A percentile compares a stretch with the other conserved stretches of the same genome.
phyloP scores from a whole-genome alignment of 23 red algal species.

The Gracilariopsis chorda region DNA sequence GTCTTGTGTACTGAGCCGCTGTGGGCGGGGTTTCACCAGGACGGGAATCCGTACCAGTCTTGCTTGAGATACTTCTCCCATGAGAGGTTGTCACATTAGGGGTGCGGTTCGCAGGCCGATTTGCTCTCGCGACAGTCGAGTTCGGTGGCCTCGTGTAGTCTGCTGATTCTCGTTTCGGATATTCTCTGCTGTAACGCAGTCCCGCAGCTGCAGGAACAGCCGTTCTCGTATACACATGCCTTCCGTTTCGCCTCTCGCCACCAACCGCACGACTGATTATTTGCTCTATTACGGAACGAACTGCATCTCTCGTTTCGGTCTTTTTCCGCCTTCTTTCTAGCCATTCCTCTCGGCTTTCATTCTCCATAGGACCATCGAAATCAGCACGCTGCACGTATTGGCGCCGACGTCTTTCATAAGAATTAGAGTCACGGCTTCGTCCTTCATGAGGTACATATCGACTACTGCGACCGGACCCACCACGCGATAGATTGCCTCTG shows the following conservation, averaged over 20 bases:
- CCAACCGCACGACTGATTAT: slow-evolving; percentile 40
- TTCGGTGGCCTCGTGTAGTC: not conserved
- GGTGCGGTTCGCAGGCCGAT: not conserved
- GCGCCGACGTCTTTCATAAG: not conserved
- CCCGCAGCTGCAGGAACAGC: not conserved
- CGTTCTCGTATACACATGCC: not conserved
- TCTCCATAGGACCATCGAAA: slow-evolving; percentile 50
- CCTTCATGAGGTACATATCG: not conserved
- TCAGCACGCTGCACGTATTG: not conserved
- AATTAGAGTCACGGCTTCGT: not conserved
- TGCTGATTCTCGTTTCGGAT: not conserved
- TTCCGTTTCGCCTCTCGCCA: not conserved
- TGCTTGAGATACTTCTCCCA: not conserved
- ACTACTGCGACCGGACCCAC: not conserved
- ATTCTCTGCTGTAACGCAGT: not conserved
- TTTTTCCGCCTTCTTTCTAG: slow-evolving; percentile 41
- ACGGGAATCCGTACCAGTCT: not conserved
- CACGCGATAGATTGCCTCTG: not conserved
- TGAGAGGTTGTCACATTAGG: not conserved
- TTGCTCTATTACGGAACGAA: slow-evolving; percentile 28
- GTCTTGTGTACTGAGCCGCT: too few species aligned
- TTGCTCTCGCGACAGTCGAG: not conserved
- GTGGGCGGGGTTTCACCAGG: not conserved
- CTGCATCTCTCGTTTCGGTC: slow-evolving; percentile 48
- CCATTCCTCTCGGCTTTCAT: slow-evolving; percentile 51